Conservation (phyloP, 139 green algal species). For the Chlamydomonas schloesseri region DNA sequence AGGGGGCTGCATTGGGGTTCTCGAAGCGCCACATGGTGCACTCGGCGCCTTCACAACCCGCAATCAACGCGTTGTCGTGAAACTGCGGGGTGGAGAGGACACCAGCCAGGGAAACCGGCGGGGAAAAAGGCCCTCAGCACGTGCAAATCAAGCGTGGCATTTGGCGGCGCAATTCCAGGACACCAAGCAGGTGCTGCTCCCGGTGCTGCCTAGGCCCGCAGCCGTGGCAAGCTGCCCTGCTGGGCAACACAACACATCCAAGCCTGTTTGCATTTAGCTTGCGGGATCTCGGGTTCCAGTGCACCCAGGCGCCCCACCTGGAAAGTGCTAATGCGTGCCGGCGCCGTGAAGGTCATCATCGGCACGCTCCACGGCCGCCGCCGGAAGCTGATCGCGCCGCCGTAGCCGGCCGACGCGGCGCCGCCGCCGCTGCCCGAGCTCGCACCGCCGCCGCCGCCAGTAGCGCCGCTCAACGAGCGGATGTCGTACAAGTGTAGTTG, state of each 20-base stretch:
- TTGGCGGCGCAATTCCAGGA: too few relatives aligned
- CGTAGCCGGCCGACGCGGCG: background rate
- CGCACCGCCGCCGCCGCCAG: background rate
- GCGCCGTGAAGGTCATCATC: slow-evolving; percentile 48
- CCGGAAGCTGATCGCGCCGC: background rate
- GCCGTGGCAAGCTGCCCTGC: too few relatives aligned
- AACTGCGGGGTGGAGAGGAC: slow-evolving; percentile 31
- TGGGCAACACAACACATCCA: too few relatives aligned
- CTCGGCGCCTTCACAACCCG: slow-evolving; percentile 50
- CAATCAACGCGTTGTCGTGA: slow-evolving; percentile 55
- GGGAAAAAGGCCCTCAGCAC: too few relatives aligned
- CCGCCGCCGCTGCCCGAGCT: background rate
- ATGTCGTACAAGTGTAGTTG: slow-evolving; percentile 60
- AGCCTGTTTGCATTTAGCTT: too few relatives aligned
- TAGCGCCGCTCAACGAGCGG: background rate
- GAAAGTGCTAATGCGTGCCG: slow-evolving; percentile 53
- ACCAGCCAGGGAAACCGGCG: background rate
- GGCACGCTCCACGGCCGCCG: slow-evolving; percentile 24
- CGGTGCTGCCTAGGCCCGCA: too few relatives aligned
- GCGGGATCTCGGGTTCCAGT: too few relatives aligned
- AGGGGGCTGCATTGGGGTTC: background rate
- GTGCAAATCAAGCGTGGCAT: too few relatives aligned
- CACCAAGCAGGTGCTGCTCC: too few relatives aligned
- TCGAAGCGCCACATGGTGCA: slow-evolving; percentile 58
- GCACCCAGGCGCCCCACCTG: slow-evolving; percentile 26